phyloP scores from a whole-genome alignment of 441 rosid species.

The Brassica hybrid region DNA sequence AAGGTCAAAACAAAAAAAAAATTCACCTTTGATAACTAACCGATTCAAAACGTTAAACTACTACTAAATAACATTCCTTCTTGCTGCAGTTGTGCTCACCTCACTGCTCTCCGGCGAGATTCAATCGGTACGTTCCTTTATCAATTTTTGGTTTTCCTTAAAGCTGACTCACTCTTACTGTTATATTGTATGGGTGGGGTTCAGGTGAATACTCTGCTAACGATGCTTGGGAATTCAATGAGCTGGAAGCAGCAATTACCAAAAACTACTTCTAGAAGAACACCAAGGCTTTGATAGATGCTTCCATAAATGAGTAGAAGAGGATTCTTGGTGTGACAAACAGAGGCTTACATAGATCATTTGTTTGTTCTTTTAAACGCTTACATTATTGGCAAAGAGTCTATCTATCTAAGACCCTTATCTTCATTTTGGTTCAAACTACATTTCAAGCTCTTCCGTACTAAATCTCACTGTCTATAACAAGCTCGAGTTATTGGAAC shows the following conservation, averaged over 20 bases:
- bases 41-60: background rate
- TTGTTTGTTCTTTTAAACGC: conserved; percentile 16
- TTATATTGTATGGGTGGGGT: background rate
- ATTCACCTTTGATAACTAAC: conserved; percentile 1
- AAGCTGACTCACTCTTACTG: no score
- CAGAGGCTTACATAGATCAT: conserved; percentile 28
- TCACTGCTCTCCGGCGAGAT: conserved; percentile 90
- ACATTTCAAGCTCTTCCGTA: conserved; percentile 10
- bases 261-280: conserved; percentile 64
- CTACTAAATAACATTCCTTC: conserved; percentile 19
- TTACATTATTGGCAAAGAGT: conserved; percentile 21
- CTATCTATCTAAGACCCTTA: background rate
- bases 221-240: conserved; percentile 90
- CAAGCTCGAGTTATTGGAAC: conserved; percentile 71
- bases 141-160: no score
- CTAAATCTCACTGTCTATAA: conserved; percentile 48
- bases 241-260: conserved; percentile 80
- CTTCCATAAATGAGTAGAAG: conserved; percentile 24
- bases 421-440: conserved; percentile 21
- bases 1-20: conserved; percentile 45
- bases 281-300: conserved; percentile 4
- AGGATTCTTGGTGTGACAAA: conserved; percentile 23
- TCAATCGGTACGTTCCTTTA: conserved; percentile 68
- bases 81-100: conserved; percentile 87
- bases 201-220: conserved; percentile 84